Percentiles rank a stretch among this genome's conserved stretches.
Evolutionary conservation across 2,329 filamentous ascomycete species (phyloP).

Genomic region (Fusarium pilosicola): DNA sequence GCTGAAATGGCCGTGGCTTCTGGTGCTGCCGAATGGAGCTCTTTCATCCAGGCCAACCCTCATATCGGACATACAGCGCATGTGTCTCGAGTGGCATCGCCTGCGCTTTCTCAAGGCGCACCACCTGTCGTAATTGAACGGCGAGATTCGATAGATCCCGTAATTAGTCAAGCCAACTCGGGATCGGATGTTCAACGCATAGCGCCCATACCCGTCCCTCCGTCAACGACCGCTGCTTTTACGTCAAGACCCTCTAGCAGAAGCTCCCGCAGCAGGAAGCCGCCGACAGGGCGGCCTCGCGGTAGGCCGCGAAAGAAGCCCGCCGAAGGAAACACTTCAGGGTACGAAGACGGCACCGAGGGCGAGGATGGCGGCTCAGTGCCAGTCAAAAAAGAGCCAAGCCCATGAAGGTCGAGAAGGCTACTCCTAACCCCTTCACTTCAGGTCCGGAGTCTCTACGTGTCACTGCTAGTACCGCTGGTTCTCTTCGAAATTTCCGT

Average conservation of each 20-base stretch:
- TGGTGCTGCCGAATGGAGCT: conserved; percentile 81
- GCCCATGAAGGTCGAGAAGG: conserved; percentile 76
- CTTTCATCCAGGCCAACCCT: conserved; percentile 78
- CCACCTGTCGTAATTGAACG: conserved; percentile 32
- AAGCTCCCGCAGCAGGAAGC: conserved; percentile 57
- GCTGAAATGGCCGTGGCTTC: conserved; percentile 56
- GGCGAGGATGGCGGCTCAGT: conserved; percentile 61
- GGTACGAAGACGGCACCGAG: conserved; percentile 74
- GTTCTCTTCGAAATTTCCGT: conserved; percentile 85
- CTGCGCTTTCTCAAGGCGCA: conserved; percentile 50
- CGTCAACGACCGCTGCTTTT: conserved; percentile 32
- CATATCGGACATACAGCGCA: conserved; percentile 54
- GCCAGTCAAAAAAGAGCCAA: conserved; percentile 73
- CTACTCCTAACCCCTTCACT: conserved; percentile 77
- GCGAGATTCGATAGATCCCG: conserved; percentile 44
- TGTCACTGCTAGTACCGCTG: conserved; percentile 90
- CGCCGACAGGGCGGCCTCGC: conserved; percentile 64
- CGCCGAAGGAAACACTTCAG: conserved; percentile 74
- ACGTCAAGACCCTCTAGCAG: conserved; percentile 68
- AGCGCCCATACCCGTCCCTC: conserved; percentile 49
- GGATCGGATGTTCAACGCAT: conserved; percentile 48
- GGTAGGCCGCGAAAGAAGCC: conserved; percentile 66
- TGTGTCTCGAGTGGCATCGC: conserved; percentile 50
- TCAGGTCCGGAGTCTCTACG: conserved; percentile 81
- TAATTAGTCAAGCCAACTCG: conserved; percentile 28